Conservation (phyloP, 768 basidiomycete species). For the Phaeotremella fagi region DNA sequence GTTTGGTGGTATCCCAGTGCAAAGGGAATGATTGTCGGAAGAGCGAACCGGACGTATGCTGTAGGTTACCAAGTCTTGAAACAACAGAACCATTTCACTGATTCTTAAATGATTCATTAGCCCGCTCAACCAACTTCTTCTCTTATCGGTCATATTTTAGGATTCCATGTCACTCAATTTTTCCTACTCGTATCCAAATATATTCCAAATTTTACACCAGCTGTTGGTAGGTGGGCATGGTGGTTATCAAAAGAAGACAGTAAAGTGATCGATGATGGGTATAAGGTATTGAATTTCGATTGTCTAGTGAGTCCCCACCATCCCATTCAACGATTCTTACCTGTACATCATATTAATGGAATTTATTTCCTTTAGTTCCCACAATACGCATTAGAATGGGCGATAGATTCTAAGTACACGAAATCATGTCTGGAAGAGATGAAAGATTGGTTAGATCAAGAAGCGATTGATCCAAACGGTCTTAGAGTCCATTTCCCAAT, state of each 20-base stretch:
- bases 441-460: conserved; percentile 63
- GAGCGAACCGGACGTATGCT: conserved; percentile 69
- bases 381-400: conserved; percentile 95
- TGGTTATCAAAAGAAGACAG: conserved; percentile 62
- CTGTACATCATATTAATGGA: not conserved
- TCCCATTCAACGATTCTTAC: not conserved
- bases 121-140: conserved; percentile 27
- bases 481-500: conserved; percentile 85
- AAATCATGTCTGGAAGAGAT: conserved; percentile 66
- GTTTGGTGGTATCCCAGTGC: conserved; percentile 92
- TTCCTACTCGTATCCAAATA: conserved; percentile 72
- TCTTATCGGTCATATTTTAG: conserved; percentile 57
- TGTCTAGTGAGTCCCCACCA: conserved; percentile 63
- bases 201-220: conserved; percentile 60
- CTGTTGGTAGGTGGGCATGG: conserved; percentile 52
- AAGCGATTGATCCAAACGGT: conserved; percentile 64
- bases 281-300: conserved; percentile 86
- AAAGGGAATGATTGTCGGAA: conserved; percentile 65
- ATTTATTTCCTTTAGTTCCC: conserved; percentile 59
- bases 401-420: conserved; percentile 69
- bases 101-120: conserved; percentile 4
- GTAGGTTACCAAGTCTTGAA: conserved; percentile 51
- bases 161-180: conserved; percentile 75
- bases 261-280: conserved; percentile 68
- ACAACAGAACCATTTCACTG: not conserved